Base-by-base conservation (phyloP, 805 yeast genomes). In the Candida maris region DNA sequence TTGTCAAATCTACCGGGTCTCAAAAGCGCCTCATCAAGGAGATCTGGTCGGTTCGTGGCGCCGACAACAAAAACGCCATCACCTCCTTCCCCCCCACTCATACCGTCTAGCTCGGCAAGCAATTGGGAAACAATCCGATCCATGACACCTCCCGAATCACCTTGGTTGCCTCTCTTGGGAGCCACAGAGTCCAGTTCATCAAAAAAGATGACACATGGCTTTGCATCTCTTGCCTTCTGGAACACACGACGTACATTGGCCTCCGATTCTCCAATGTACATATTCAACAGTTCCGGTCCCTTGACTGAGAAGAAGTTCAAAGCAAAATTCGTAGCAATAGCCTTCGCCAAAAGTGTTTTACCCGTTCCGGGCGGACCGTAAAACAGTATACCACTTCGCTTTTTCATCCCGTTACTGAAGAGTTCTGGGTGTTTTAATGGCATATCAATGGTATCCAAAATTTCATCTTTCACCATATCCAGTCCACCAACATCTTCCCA, bases 281-380 rank as follows among this genome's bases (percentile, higher is more conserved):
- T 93, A 59, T 93, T 93, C 50, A 93, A 70, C 40, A 93, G 70
- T 61, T 93, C 98, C 1, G 98, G 98, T 17, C 98, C 98, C 59
- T 93, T 93, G 12, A 93, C 97, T 48, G 95, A 85, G 61, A 93
- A 89, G 61, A 93, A 93, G 59, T 93, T 93, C 44, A 93, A 69
- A 3, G 96, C 84, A 60, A 91, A 93, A 48, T 89, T 86, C 0
- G 97, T 86, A 2, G 98, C 98, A 49, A 93, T 93, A 0, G 97
- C 97, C 59, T 93, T 93, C 9, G 98, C 98, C 41, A 93, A 69
- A 19, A 93, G 68, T 0, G 98, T 93, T 57, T 93, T 93, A 49
- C 98, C 98, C 0, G 98, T 93, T 17, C 98, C 98, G 0, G 98
- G 98, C 0, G 98, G 98, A 0, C 98, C 98, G 63, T 93, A 93